Evolutionary conservation across 805 yeast genomes (phyloP).

Genomic region (Pichia occidentalis): DNA sequence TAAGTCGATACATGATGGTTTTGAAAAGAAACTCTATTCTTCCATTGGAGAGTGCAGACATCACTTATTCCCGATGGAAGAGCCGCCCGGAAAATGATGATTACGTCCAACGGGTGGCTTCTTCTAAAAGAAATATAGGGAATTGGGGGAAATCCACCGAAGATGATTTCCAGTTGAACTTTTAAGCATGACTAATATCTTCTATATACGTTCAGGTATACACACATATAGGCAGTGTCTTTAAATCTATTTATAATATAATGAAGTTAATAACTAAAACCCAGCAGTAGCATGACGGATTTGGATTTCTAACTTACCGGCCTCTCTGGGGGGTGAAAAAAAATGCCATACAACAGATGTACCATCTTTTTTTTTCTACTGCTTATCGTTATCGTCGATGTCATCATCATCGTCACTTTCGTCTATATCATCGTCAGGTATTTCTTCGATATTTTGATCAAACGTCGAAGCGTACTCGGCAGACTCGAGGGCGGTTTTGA

Average conservation of each 20-base stretch:
- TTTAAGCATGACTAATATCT: too few relatives aligned
- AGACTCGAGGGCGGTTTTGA: conserved; percentile 61
- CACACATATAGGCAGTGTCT: too few relatives aligned
- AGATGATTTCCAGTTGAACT: conserved; percentile 13
- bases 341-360: too few relatives aligned
- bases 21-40: conserved; percentile 1
- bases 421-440: conserved; percentile 33
- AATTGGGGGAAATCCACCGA: conserved; percentile 13
- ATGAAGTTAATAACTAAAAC: too few relatives aligned
- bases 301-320: too few relatives aligned
- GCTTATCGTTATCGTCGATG: conserved; percentile 12
- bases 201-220: too few relatives aligned
- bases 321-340: too few relatives aligned
- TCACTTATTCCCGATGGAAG: conserved; percentile 17
- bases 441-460: conserved; percentile 33
- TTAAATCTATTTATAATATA: not conserved
- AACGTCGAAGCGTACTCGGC: conserved; percentile 69
- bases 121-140: conserved; percentile 9
- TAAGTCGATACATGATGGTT: conserved; percentile 14
- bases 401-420: conserved; percentile 24
- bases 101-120: not conserved
- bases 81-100: not conserved
- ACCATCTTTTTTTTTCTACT: not conserved
- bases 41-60: not conserved
- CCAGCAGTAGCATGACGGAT: too few relatives aligned